Evolutionary conservation across 331 rosid genomes (phyloP).

Genomic region (Saraca asoca): DNA sequence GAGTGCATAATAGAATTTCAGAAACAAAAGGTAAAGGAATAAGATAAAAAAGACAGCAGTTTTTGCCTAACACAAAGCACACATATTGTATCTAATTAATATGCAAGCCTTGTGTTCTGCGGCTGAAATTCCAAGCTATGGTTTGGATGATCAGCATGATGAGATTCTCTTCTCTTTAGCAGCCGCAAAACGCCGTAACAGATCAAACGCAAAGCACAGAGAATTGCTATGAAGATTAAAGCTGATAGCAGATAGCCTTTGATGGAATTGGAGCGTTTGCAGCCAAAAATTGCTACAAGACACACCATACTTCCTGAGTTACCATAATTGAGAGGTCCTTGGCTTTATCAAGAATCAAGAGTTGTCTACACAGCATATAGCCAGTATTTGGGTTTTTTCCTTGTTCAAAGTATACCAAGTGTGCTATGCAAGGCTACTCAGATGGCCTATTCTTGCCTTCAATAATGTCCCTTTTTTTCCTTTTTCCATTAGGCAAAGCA

Average conservation of each 20-base stretch:
- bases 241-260: slow-evolving; percentile 39
- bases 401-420: background rate
- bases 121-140: slow-evolving; percentile 28
- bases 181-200: slow-evolving; percentile 35
- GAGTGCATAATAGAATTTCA: no score
- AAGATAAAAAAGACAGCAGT: no score
- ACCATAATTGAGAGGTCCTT: background rate
- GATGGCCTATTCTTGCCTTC: slow-evolving; percentile 41
- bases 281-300: slow-evolving; percentile 49
- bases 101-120: slow-evolving; percentile 14
- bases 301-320: slow-evolving; percentile 42
- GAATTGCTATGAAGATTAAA: slow-evolving; percentile 36
- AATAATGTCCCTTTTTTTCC: background rate
- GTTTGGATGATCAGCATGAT: slow-evolving; percentile 16
- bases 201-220: slow-evolving; percentile 42
- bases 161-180: slow-evolving; percentile 26
- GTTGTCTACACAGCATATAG: background rate
- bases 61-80: no score
- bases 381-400: background rate
- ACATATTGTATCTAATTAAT: background rate
- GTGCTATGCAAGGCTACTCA: slow-evolving; percentile 1
- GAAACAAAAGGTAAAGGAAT: no score
- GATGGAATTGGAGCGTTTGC: slow-evolving; percentile 44
- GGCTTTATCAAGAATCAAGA: background rate
- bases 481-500: no score